Conservation (phyloP, 1,284 basidiomycete genomes). For the Leccinum solheimii region DNA sequence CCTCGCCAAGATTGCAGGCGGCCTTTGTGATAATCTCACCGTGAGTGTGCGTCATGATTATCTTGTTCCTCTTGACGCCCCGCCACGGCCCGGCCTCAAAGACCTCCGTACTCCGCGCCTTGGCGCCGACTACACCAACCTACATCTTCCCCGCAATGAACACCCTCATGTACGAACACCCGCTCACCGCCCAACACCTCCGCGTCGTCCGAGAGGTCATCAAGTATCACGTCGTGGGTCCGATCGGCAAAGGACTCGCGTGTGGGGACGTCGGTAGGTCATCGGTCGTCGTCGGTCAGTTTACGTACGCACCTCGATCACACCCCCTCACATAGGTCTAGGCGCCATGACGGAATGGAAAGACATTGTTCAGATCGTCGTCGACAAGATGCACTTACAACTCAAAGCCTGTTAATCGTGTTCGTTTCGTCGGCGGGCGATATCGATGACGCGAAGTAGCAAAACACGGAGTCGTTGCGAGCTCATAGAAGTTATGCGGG, state of each 20-base stretch:
- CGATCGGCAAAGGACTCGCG: slow-evolving; percentile 83
- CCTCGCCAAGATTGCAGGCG: slow-evolving; percentile 87
- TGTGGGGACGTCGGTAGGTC: slow-evolving; percentile 88
- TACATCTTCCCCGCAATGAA: slow-evolving; percentile 98
- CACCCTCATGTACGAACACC: slow-evolving; percentile 95
- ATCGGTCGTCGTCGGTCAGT: slow-evolving; percentile 3
- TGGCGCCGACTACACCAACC: slow-evolving; percentile 79
- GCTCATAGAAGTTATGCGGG: too few relatives aligned
- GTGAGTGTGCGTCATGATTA: slow-evolving; percentile 40
- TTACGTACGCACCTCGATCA: neutral
- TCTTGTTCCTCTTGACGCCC: neutral
- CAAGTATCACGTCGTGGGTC: slow-evolving; percentile 80
- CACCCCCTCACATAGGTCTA: slow-evolving; percentile 49
- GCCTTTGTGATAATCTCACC: slow-evolving; percentile 88
- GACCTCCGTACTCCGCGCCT: slow-evolving; percentile 89
- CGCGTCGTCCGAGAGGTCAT: slow-evolving; percentile 70
- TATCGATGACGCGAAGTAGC: too few relatives aligned
- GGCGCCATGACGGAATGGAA: slow-evolving; percentile 95
- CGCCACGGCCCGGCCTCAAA: slow-evolving; percentile 34
- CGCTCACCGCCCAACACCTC: slow-evolving; percentile 85
- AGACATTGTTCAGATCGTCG: slow-evolving; percentile 73
- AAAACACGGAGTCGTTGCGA: too few relatives aligned
- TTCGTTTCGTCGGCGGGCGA: too few relatives aligned
- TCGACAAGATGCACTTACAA: slow-evolving; percentile 46
- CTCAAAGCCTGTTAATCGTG: neutral